Evolutionary conservation across 257 asterid genomes (phyloP).

Genomic region (Hygrophila difformis): DNA sequence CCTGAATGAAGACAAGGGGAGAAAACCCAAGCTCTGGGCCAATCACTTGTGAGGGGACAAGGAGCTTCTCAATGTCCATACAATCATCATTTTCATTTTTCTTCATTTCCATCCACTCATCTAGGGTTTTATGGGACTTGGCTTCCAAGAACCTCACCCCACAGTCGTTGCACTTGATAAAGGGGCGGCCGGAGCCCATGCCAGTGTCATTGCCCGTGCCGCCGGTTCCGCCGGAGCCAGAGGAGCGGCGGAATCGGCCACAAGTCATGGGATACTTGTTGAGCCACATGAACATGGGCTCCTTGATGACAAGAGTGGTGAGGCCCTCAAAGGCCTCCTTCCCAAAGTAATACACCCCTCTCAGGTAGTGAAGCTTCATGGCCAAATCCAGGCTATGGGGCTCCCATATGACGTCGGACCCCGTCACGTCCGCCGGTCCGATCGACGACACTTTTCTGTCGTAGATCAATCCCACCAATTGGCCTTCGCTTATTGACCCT

Average conservation of each 20-base stretch:
- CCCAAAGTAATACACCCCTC: constrained; percentile 51
- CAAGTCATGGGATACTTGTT: constrained; percentile 26
- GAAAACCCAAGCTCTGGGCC: constrained; percentile 83
- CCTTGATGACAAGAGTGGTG: constrained; percentile 39
- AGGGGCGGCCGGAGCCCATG: constrained; percentile 58
- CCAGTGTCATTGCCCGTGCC: too few species aligned
- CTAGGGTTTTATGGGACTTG: constrained; percentile 41
- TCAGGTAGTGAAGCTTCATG: constrained; percentile 77
- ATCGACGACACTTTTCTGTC: constrained; percentile 53
- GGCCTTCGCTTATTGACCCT: too few species aligned
- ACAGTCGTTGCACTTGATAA: constrained; percentile 73
- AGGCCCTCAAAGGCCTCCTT: constrained; percentile 46
- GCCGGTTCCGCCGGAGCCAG: too few species aligned
- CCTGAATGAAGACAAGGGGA: constrained; percentile 57
- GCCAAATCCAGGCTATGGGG: constrained; percentile 64
- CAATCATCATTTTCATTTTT: too few species aligned
- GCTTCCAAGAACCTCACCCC: constrained; percentile 72
- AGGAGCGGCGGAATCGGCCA: constrained; percentile 71
- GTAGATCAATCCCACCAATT: constrained; percentile 25
- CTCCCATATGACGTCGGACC: constrained; percentile 29
- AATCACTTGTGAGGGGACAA: constrained; percentile 26
- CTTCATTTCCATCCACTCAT: constrained; percentile 55
- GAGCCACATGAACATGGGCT: constrained; percentile 52
- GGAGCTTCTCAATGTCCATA: constrained; percentile 26
- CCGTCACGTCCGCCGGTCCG: constrained; percentile 62